These are phyloP conservation scores for Lentinula sp. DNA, from an alignment of 768 basidiomycete genomes.

Conservation along the genomic window DNA sequence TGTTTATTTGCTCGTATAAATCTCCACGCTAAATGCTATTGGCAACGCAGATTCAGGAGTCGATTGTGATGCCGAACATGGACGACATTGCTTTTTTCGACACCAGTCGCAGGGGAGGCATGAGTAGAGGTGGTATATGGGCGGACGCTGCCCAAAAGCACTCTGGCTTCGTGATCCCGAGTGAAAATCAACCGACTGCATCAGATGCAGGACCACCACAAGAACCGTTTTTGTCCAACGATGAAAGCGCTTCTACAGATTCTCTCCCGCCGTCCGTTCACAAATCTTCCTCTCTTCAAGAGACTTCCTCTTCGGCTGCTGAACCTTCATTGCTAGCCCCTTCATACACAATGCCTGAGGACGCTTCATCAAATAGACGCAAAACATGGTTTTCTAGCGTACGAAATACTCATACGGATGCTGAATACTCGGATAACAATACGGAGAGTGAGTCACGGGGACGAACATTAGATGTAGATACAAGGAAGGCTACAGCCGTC, in stretches of 20 bases:
- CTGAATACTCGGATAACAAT: slow-evolving; percentile 14
- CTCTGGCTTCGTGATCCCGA: not conserved
- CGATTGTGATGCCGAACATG: slow-evolving; percentile 95
- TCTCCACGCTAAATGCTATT: not conserved
- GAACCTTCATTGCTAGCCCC: not conserved
- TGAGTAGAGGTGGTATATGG: slow-evolving; percentile 86
- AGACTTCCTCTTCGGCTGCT: slow-evolving; percentile 1
- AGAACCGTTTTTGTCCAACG: not conserved
- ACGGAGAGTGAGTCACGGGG: slow-evolving; percentile 29
- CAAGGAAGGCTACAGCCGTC: slow-evolving; percentile 18
- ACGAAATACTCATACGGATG: slow-evolving; percentile 29
- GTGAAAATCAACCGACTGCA: not conserved
- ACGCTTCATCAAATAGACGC: slow-evolving; percentile 24
- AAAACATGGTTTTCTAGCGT: slow-evolving; percentile 53
- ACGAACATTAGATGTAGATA: slow-evolving; percentile 25
- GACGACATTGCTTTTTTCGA: slow-evolving; percentile 98
- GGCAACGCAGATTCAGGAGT: slow-evolving; percentile 73
- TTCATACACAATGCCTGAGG: not conserved
- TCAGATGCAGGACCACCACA: not conserved
- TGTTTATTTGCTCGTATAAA: not conserved
- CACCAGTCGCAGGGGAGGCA: slow-evolving; percentile 38
- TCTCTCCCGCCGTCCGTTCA: not conserved
- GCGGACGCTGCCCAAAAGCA: slow-evolving; percentile 60
- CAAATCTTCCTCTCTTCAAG: slow-evolving; percentile 1
- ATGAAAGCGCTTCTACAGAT: not conserved